phyloP scores from a whole-genome alignment of 78 protist genomes.

The Emiliania huxleyi region DNA sequence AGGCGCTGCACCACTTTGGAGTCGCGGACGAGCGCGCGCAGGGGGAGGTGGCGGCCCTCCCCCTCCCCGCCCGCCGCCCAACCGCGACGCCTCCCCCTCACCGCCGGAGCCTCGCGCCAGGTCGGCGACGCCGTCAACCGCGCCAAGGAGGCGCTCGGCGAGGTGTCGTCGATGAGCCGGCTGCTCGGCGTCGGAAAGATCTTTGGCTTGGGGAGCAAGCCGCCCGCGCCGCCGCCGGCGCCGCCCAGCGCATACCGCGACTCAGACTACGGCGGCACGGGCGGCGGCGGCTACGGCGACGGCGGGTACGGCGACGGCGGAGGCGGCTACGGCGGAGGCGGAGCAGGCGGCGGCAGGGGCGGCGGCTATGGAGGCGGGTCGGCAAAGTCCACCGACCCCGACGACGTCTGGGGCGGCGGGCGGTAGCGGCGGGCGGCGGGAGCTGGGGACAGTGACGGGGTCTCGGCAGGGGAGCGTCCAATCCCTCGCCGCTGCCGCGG shows the following conservation, averaged over 20 bases:
- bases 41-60: neutral
- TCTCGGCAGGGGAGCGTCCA: too few species aligned
- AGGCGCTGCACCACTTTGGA: neutral
- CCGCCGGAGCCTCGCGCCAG: neutral
- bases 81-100: neutral
- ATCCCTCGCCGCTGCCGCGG: too few species aligned
- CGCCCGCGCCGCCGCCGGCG: neutral
- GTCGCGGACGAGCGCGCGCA: neutral
- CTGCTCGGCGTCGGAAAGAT: neutral
- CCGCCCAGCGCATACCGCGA: neutral
- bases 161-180: neutral
- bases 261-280: neutral
- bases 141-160: neutral
- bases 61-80: neutral
- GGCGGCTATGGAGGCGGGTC: too few species aligned
- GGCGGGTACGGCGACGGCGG: too few species aligned
- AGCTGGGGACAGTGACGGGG: too few species aligned
- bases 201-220: neutral
- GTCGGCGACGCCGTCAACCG: neutral
- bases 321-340: too few species aligned
- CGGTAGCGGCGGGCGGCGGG: too few species aligned
- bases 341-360: too few species aligned
- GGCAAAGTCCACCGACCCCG: too few species aligned
- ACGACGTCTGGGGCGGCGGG: too few species aligned
- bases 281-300: too few species aligned